Percentiles rank a stretch among this genome's conserved stretches.
These are phyloP conservation scores for Coemansia asiatica DNA, from an alignment of 192 early-diverging fungal genomes.

Conservation along the genomic window DNA sequence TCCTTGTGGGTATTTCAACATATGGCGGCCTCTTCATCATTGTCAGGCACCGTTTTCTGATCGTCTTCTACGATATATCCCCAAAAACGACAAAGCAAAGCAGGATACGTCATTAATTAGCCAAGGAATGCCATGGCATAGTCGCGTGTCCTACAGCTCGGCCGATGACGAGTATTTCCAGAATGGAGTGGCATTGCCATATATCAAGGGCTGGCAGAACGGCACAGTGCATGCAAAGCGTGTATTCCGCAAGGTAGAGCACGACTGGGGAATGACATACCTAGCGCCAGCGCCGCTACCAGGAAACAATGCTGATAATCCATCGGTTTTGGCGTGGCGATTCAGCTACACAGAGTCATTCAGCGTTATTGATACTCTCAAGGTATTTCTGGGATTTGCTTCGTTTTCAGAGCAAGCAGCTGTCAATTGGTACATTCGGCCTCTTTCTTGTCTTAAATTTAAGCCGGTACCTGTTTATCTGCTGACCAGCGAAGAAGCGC, in stretches of 20 bases:
- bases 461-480: slow-evolving; percentile 17
- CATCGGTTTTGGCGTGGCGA: slow-evolving; percentile 31
- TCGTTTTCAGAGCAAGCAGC: slow-evolving; percentile 25
- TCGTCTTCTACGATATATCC: slow-evolving; percentile 27
- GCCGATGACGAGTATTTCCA: slow-evolving; percentile 57
- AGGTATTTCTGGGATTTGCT: slow-evolving; percentile 31
- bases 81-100: not conserved
- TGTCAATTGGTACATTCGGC: slow-evolving; percentile 48
- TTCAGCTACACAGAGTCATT: slow-evolving; percentile 46
- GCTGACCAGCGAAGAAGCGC: slow-evolving; percentile 24
- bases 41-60: slow-evolving; percentile 18
- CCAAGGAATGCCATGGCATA: slow-evolving; percentile 23
- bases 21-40: slow-evolving; percentile 46
- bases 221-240: slow-evolving; percentile 20
- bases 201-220: slow-evolving; percentile 41
- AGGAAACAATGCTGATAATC: not conserved
- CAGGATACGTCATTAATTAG: not conserved
- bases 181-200: slow-evolving; percentile 44
- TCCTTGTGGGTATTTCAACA: slow-evolving; percentile 49
- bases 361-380: slow-evolving; percentile 18
- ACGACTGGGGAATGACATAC: slow-evolving; percentile 52
- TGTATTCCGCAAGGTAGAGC: slow-evolving; percentile 50
- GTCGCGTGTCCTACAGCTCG: slow-evolving; percentile 52
- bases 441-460: slow-evolving; percentile 30
- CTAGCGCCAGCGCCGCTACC: slow-evolving; percentile 23